A percentile compares a stretch with the other conserved stretches of the same genome.
Conservation (phyloP, 345 rosid species). For the Trapa incisa region DNA sequence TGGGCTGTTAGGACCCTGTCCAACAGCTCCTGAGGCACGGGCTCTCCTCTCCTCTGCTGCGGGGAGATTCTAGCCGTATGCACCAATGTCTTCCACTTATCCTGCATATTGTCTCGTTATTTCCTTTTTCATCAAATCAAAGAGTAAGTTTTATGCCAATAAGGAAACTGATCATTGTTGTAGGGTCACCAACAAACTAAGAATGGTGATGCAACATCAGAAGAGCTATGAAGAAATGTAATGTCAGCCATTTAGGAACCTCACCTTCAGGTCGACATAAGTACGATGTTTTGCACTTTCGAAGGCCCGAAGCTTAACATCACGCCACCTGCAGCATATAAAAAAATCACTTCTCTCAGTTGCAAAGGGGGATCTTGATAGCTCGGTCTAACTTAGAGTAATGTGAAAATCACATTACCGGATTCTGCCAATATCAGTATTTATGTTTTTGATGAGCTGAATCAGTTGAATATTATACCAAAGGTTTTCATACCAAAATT, state of each 20-base stretch:
- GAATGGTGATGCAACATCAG: not conserved
- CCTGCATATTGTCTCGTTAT: slow-evolving; percentile 30
- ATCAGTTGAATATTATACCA: not conserved
- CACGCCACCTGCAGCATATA: slow-evolving; percentile 69
- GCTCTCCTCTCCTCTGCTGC: slow-evolving; percentile 96
- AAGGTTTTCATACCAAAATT: too few species aligned
- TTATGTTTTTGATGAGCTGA: not conserved
- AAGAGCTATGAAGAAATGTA: not conserved
- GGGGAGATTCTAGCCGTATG: slow-evolving; percentile 97
- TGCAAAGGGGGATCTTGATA: too few species aligned
- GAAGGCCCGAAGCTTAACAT: slow-evolving; percentile 82
- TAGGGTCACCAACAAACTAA: not conserved
- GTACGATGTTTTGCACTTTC: slow-evolving; percentile 94
- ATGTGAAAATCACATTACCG: too few species aligned
- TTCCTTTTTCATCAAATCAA: not conserved
- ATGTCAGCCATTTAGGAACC: not conserved
- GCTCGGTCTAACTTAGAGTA: too few species aligned
- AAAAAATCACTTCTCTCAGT: not conserved
- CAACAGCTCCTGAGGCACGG: slow-evolving; percentile 87
- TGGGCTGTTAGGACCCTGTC: slow-evolving; percentile 86
- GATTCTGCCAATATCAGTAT: too few species aligned
- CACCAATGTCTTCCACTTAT: slow-evolving; percentile 93
- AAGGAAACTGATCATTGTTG: not conserved
- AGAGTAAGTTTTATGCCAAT: not conserved
- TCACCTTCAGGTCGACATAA: slow-evolving; percentile 86